Evolutionary conservation across 1,284 basidiomycete species (phyloP).

Genomic region (Limonomyces culmigenus): DNA sequence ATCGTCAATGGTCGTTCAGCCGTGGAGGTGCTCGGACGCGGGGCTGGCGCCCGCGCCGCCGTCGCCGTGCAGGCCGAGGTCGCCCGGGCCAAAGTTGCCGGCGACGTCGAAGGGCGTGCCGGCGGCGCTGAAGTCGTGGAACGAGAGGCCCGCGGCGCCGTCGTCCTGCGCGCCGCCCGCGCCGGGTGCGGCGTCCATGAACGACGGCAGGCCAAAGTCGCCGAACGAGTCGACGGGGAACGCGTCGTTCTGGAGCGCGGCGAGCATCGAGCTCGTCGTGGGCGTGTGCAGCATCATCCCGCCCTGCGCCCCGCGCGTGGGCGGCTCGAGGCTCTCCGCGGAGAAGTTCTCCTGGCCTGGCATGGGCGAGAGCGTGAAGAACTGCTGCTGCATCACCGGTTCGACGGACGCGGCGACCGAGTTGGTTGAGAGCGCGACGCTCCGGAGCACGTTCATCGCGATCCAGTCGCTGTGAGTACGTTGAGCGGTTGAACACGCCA

Average conservation of each 20-base stretch:
- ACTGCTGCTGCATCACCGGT: slow-evolving; percentile 76
- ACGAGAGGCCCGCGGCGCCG: slow-evolving; percentile 36
- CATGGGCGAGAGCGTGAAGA: slow-evolving; percentile 67
- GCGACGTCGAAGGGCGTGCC: slow-evolving; percentile 47
- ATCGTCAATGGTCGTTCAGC: not conserved
- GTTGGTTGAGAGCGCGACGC: slow-evolving; percentile 72
- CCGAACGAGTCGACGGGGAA: slow-evolving; percentile 49
- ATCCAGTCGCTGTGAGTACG: slow-evolving; percentile 60
- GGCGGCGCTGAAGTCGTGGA: slow-evolving; percentile 46
- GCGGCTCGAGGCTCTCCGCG: slow-evolving; percentile 23
- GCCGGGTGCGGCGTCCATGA: slow-evolving; percentile 51
- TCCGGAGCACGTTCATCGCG: slow-evolving; percentile 70
- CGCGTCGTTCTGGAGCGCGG: slow-evolving; percentile 59
- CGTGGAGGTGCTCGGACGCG: not conserved
- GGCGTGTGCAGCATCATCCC: slow-evolving; percentile 61
- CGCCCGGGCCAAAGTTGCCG: slow-evolving; percentile 38
- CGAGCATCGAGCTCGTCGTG: slow-evolving; percentile 76
- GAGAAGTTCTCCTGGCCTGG: slow-evolving; percentile 59
- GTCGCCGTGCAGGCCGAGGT: slow-evolving; percentile 31
- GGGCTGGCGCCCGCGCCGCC: not conserved
- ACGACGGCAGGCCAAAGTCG: slow-evolving; percentile 48
- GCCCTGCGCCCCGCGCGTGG: slow-evolving; percentile 23
- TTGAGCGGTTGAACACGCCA: too few species aligned
- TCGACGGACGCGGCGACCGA: slow-evolving; percentile 80
- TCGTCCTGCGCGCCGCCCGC: slow-evolving; percentile 39